These are phyloP conservation scores for Geranium brycei DNA, from an alignment of 345 rosid species.

Conservation along the genomic window DNA sequence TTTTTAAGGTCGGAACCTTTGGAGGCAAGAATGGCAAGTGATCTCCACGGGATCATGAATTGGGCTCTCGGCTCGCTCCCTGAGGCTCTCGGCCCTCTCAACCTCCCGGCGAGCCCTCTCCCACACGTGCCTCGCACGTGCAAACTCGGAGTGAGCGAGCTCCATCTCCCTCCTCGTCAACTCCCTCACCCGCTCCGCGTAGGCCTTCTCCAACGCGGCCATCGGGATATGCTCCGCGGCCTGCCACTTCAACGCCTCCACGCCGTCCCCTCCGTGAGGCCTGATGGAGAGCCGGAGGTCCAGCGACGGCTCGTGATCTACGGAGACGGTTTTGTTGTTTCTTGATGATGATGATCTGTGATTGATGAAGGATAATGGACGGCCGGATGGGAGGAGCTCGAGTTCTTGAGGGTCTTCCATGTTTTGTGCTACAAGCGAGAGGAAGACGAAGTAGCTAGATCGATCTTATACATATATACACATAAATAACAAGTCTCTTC, in stretches of 20 bases:
- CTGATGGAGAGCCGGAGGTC: conserved; percentile 87
- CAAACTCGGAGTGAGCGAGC: conserved; percentile 81
- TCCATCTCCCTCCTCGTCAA: conserved; percentile 83
- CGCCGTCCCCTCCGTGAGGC: conserved; percentile 16
- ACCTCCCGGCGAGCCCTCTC: conserved; percentile 76
- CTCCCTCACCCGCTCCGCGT: conserved; percentile 91
- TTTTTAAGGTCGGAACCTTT: conserved; percentile 60
- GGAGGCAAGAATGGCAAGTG: conserved; percentile 96
- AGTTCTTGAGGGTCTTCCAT: not conserved
- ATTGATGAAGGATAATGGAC: not conserved
- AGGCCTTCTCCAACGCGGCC: conserved; percentile 76
- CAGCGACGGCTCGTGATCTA: conserved; percentile 26
- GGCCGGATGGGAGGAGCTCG: not conserved
- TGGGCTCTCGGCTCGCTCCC: conserved; percentile 59
- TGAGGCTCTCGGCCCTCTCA: conserved; percentile 69
- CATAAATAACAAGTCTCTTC: not conserved
- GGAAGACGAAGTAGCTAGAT: not conserved
- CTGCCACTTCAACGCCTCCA: conserved; percentile 78
- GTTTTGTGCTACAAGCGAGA: not conserved
- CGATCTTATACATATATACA: not conserved
- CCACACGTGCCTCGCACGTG: conserved; percentile 78
- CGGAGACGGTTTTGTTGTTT: not conserved
- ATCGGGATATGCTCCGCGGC: conserved; percentile 79
- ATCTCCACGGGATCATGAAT: conserved; percentile 60
- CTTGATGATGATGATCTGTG: not conserved